phyloP scores from a whole-genome alignment of 352 stramenopile genomes.

The Elongisporangium senticosum region DNA sequence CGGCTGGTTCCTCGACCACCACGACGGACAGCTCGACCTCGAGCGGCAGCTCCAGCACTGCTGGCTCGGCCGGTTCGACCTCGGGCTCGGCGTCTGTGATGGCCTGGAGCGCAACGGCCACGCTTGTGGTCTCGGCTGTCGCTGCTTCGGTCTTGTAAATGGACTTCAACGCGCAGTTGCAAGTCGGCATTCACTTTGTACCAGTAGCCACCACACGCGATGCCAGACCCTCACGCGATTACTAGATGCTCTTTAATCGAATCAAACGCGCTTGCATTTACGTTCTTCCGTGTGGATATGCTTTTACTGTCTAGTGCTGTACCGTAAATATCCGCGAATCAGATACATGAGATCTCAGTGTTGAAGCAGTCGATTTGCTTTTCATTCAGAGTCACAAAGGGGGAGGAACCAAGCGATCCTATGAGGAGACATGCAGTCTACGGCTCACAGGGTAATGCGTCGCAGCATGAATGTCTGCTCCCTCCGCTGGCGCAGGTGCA shows the following conservation, averaged over 20 bases:
- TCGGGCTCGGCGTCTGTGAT: background rate
- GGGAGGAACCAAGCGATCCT: background rate
- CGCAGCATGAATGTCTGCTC: background rate
- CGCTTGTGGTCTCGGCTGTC: slow-evolving; percentile 10
- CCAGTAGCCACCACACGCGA: background rate
- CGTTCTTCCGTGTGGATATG: background rate
- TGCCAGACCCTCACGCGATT: background rate
- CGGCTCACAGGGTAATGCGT: background rate
- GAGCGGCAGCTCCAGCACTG: slow-evolving; percentile 8
- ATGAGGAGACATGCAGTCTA: background rate
- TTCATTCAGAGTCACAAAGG: background rate
- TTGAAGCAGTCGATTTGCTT: background rate
- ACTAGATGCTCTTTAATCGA: background rate
- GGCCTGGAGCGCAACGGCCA: slow-evolving; percentile 4
- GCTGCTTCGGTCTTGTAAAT: slow-evolving; percentile 18
- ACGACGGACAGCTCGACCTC: slow-evolving; percentile 4
- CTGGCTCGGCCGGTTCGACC: background rate
- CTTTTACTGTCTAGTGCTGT: too few relatives aligned
- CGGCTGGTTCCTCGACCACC: slow-evolving; percentile 1
- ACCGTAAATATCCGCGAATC: background rate
- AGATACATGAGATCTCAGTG: background rate
- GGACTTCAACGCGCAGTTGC: background rate
- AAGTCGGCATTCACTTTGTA: background rate
- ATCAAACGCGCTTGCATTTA: background rate
- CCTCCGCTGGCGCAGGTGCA: background rate